Base-by-base conservation (phyloP, 1,284 basidiomycete species). In the Paramarasmius palmivorus region DNA sequence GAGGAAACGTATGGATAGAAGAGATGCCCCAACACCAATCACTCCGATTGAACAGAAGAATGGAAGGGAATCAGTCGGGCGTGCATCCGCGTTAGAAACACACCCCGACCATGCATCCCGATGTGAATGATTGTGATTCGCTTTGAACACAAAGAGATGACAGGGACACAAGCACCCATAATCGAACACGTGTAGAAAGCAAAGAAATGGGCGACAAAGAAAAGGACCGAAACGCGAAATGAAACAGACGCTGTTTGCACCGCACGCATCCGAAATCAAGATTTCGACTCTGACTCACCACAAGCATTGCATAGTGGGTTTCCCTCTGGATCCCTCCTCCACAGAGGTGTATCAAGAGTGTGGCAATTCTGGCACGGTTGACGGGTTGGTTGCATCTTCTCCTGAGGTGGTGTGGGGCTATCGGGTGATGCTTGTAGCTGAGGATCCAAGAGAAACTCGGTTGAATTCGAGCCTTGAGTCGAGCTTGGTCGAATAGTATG, bases 261-360 rank as follows among this genome's bases (percentile, higher is more conserved):
- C 57, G 60, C 60, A 63, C 63, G 66, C 60, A 6, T 32, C 12
- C 7, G 29, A 59, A 63, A 62, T 62, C 64, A 59, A 57, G 58
- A 63, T 61, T 56, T 59, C 57, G 61, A 34, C 49, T 36, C 26
- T 9, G 66, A 34, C 90, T 84, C 69, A 92, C 91, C 91, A 71
- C 91, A 93, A 53, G 90, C 88, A 68, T 93, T 93, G 74, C 91
- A 93, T 63, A 92, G 82, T 38, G 86, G 81, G 67, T 86, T 88
- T 53, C 91, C 91, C 66, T 90, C 86, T 46, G 81, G 75, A 65
- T 91, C 90, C 61, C 90, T 80, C 61, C 90, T 76, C 91, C 91
- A 93, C 14, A 92, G 80, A 45, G 91, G 90, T 49, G 91, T 92
- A 54, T 84, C 84, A 15, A 78, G 74, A 15, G 87, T 87, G 20